Conservation (phyloP, 805 yeast genomes). For the Ogataea pini region DNA sequence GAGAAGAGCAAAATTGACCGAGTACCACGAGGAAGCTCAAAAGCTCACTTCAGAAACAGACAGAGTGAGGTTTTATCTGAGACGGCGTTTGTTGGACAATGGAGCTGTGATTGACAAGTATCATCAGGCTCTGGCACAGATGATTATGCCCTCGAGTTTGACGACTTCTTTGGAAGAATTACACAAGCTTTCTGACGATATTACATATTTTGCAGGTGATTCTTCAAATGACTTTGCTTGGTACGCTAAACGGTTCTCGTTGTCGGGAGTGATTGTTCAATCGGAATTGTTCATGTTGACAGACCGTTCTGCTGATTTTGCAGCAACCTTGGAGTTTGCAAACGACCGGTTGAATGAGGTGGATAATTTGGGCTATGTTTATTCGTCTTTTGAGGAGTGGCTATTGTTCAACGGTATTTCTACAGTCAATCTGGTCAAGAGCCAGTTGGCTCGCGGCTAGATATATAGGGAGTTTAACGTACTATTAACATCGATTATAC, state of each 20-base stretch:
- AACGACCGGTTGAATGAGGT: slow-evolving; percentile 56
- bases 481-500: slow-evolving; percentile 5
- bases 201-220: slow-evolving; percentile 79
- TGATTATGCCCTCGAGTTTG: slow-evolving; percentile 66
- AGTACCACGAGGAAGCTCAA: slow-evolving; percentile 29
- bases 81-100: slow-evolving; percentile 53
- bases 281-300: slow-evolving; percentile 79
- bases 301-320: slow-evolving; percentile 59
- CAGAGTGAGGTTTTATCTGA: slow-evolving; percentile 35
- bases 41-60: slow-evolving; percentile 24
- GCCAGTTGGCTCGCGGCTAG: slow-evolving; percentile 66
- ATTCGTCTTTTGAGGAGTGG: slow-evolving; percentile 75
- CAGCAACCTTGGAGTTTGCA: slow-evolving; percentile 65
- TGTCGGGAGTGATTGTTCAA: slow-evolving; percentile 70
- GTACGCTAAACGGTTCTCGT: slow-evolving; percentile 82
- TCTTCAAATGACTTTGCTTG: slow-evolving; percentile 79
- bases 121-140: slow-evolving; percentile 55
- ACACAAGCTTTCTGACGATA: slow-evolving; percentile 77
- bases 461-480: slow-evolving; percentile 7
- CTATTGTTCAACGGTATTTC: slow-evolving; percentile 64
- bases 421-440: slow-evolving; percentile 63
- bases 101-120: slow-evolving; percentile 45
- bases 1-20: slow-evolving; percentile 41
- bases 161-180: slow-evolving; percentile 62
- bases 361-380: slow-evolving; percentile 56